Evolutionary conservation across 768 basidiomycete species (phyloP).

Genomic region (Trametes elegans): DNA sequence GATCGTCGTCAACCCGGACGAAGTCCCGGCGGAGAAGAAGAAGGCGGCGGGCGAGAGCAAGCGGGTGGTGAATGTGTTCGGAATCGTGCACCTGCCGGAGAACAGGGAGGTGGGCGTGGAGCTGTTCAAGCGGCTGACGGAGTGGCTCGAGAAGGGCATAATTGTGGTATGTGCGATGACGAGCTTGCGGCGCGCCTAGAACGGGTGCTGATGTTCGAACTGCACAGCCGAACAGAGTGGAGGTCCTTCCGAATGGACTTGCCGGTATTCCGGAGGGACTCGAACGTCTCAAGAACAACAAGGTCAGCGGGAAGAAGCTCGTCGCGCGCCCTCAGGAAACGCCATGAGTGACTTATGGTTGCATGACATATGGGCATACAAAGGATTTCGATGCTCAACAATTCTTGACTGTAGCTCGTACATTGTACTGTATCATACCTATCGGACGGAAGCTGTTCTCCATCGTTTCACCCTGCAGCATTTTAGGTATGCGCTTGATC

Average conservation of each 20-base stretch:
- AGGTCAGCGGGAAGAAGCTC: slow-evolving; percentile 46
- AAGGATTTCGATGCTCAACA: too few relatives aligned
- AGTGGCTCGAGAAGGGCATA: slow-evolving; percentile 16
- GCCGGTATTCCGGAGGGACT: slow-evolving; percentile 41
- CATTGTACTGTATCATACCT: too few relatives aligned
- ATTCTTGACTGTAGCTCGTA: neutral
- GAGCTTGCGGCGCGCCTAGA: neutral
- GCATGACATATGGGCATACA: neutral
- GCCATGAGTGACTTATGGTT: slow-evolving; percentile 14
- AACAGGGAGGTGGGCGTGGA: slow-evolving; percentile 1
- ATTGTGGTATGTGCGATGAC: slow-evolving; percentile 24
- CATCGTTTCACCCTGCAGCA: too few relatives aligned
- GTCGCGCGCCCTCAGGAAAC: slow-evolving; percentile 42
- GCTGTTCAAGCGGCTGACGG: slow-evolving; percentile 17
- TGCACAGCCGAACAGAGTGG: slow-evolving; percentile 41
- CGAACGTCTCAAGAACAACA: slow-evolving; percentile 36
- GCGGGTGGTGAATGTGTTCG: slow-evolving; percentile 3
- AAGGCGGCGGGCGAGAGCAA: neutral
- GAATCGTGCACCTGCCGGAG: slow-evolving; percentile 1
- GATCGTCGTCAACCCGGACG: slow-evolving; percentile 6
- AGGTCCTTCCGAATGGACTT: slow-evolving; percentile 42
- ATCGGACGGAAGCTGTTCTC: too few relatives aligned
- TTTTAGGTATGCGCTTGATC: too few relatives aligned
- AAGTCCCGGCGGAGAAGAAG: neutral
- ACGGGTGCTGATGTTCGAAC: neutral